These are phyloP conservation scores for Aspergillus ostianus DNA, from an alignment of 495 filamentous ascomycete genomes.

Conservation along the genomic window DNA sequence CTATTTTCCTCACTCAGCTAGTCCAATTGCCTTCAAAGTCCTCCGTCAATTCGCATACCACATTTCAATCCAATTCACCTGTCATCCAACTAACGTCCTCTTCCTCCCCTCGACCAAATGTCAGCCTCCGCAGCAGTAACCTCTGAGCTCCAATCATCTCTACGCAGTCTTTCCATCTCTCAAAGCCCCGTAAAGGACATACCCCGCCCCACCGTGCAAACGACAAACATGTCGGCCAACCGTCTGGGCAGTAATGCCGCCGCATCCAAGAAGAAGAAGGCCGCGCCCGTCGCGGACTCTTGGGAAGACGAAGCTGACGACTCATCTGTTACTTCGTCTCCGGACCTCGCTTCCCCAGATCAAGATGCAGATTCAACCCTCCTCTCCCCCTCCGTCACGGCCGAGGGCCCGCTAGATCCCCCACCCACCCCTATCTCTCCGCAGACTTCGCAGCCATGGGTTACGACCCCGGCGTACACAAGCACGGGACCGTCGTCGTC, in stretches of 20 bases:
- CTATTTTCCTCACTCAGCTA: not conserved
- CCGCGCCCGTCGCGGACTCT: slow-evolving; percentile 63
- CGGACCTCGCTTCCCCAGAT: slow-evolving; percentile 38
- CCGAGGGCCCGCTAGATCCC: slow-evolving; percentile 49
- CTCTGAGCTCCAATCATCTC: slow-evolving; percentile 44
- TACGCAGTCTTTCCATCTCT: slow-evolving; percentile 41
- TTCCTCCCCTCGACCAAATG: slow-evolving; percentile 13
- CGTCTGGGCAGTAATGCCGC: slow-evolving; percentile 16
- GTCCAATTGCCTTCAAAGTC: not conserved
- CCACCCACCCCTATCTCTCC: slow-evolving; percentile 61
- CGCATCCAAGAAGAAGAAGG: slow-evolving; percentile 35
- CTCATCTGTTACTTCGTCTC: slow-evolving; percentile 20
- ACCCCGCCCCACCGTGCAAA: slow-evolving; percentile 21
- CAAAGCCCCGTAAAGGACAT: slow-evolving; percentile 38
- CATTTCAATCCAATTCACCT: not conserved
- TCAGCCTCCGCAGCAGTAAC: slow-evolving; percentile 21
- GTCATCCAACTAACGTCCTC: slow-evolving; percentile 13
- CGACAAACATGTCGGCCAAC: slow-evolving; percentile 8
- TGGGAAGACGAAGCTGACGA: slow-evolving; percentile 75
- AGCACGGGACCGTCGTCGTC: slow-evolving; percentile 4
- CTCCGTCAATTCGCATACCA: not conserved
- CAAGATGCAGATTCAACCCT: slow-evolving; percentile 14
- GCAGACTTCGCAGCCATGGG: slow-evolving; percentile 36
- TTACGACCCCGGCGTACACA: slow-evolving; percentile 5
- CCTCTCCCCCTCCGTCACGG: slow-evolving; percentile 33